Conservation (phyloP, 1,284 basidiomycete genomes). For the Inonotus hispidus region DNA sequence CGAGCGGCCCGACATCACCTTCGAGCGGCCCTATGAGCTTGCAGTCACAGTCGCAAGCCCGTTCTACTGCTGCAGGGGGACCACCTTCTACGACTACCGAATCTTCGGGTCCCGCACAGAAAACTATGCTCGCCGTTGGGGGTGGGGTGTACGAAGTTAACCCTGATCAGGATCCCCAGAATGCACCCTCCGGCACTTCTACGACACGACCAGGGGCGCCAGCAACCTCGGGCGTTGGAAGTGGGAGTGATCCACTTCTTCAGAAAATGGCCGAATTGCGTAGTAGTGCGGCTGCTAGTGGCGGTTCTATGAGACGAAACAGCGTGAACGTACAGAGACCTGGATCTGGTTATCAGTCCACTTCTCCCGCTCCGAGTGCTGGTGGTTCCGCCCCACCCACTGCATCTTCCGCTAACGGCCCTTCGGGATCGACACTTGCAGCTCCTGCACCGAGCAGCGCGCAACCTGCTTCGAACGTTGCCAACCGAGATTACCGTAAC, state of each 20-base stretch:
- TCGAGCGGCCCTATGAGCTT: neutral
- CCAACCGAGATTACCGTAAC: slow-evolving; percentile 47
- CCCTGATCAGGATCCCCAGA: slow-evolving; percentile 49
- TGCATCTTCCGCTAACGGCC: slow-evolving; percentile 8
- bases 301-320: slow-evolving; percentile 27
- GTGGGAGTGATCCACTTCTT: slow-evolving; percentile 67
- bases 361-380: slow-evolving; percentile 28
- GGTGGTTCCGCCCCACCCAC: slow-evolving; percentile 9
- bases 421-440: slow-evolving; percentile 2
- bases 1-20: slow-evolving; percentile 1
- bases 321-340: slow-evolving; percentile 22
- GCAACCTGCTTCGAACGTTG: neutral
- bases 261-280: slow-evolving; percentile 60
- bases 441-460: slow-evolving; percentile 8
- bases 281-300: slow-evolving; percentile 23
- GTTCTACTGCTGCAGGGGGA: neutral
- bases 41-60: slow-evolving; percentile 1
- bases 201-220: slow-evolving; percentile 15
- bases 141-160: slow-evolving; percentile 62
- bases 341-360: slow-evolving; percentile 9
- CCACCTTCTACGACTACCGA: neutral
- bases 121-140: slow-evolving; percentile 66
- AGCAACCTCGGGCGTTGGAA: slow-evolving; percentile 28
- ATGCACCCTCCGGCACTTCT: slow-evolving; percentile 8
- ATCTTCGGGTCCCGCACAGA: slow-evolving; percentile 31